Evolutionary conservation across 1,284 basidiomycete genomes (phyloP).

Genomic region (Sutorius eximius): DNA sequence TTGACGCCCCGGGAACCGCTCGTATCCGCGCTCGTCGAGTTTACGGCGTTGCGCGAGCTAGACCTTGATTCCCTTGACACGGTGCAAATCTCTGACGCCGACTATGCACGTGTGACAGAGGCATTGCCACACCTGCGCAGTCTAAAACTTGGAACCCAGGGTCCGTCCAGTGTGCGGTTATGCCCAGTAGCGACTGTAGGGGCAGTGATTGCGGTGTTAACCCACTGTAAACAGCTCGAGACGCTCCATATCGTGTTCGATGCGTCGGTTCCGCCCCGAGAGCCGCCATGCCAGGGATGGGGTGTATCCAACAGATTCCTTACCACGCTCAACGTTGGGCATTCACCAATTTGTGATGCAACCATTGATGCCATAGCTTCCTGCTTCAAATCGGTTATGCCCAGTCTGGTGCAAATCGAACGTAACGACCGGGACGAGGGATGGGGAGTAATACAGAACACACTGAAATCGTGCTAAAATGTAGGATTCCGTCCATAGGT

Average conservation of each 20-base stretch:
- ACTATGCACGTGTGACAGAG: constrained; percentile 6
- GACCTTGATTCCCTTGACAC: constrained; percentile 14
- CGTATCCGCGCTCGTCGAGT: constrained; percentile 7
- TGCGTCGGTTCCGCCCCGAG: constrained; percentile 6
- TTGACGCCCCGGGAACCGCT: neutral
- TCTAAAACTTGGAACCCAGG: constrained; percentile 19
- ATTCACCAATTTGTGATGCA: constrained; percentile 12
- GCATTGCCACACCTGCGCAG: constrained; percentile 8
- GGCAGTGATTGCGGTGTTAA: constrained; percentile 15
- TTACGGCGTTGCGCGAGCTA: constrained; percentile 13
- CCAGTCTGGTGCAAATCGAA: constrained; percentile 9
- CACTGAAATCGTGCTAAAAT: neutral
- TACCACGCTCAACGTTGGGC: constrained; percentile 10
- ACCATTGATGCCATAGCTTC: neutral
- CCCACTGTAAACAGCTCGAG: constrained; percentile 13
- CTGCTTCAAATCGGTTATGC: constrained; percentile 17
- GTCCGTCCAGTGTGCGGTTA: neutral
- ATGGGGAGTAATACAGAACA: constrained; percentile 8
- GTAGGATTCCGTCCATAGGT: neutral
- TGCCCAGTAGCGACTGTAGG: constrained; percentile 8
- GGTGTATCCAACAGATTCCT: constrained; percentile 7
- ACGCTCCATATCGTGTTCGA: constrained; percentile 18
- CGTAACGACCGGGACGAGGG: neutral
- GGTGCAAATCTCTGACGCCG: neutral
- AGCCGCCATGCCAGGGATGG: constrained; percentile 2